Evolutionary conservation across 2,329 filamentous ascomycete genomes (phyloP), one percentile per base, ranked within the genome.

Genomic region (Leptoxyphium fumago): DNA sequence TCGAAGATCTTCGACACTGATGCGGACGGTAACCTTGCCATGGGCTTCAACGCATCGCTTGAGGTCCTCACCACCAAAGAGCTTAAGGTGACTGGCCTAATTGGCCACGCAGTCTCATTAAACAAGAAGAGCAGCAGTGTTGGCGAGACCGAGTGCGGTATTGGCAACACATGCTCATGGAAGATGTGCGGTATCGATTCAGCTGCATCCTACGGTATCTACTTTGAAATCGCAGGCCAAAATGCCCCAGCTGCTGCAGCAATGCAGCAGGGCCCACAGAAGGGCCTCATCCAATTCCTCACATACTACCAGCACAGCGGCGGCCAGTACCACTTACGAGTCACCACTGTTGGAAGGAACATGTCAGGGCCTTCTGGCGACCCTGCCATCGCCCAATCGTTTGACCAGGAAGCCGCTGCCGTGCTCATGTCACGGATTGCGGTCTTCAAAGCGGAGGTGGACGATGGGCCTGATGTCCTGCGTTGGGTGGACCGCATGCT

Each of bases 181-280:
- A 98, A 98, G 68, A 95, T 98, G 89, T 96, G 91, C 58, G 88
- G 87, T 53, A 95, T 98, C 53, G 88, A 96, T 56, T 91, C 91
- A 10, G 82, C 80, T 44, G 80, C 91, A 29, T 95, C 87, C 57
- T 96, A 96, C 57, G 91, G 87, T 48, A 76, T 98, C 50, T 98
- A 96, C 67, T 98, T 96, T 56, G 91, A 98, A 64, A 93, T 98
- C 60, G 89, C 91, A 40, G 86, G 84, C 55, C 91, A 96, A 66
- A 87, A 86, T 30, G 87, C 87, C 7, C 83, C 87, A 13, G 75
- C 83, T 41, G 54, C 56, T 15, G 46, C 50, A 10, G 79, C 84
- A 50, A 84, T 93, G 63, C 84, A 89, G 58, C 85, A 89, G 61
- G 79, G 82, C 6, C 82, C 85, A 21, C 85, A 94, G 60, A 87